A percentile compares a stretch with the other conserved stretches of the same genome.
Conservation (phyloP, 2,329 filamentous ascomycete species). For the Aspergillus cejpii region DNA sequence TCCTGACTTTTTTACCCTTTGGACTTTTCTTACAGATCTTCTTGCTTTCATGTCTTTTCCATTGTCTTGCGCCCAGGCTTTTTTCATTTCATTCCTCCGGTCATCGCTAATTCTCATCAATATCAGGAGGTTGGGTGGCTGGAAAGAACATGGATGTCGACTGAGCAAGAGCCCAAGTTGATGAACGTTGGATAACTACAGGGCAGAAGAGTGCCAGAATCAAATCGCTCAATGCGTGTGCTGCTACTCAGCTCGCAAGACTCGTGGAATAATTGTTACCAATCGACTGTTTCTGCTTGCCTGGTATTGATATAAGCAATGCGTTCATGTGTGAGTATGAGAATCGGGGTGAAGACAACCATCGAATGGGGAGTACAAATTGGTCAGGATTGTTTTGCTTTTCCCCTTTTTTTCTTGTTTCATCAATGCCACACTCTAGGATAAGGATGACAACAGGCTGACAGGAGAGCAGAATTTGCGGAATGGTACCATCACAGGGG, state of each 20-base stretch:
- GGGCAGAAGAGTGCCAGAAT: slow-evolving; percentile 4
- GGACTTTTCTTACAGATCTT: not conserved
- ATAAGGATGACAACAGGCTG: slow-evolving; percentile 7
- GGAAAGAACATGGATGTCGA: slow-evolving; percentile 14
- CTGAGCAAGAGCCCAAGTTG: slow-evolving; percentile 3
- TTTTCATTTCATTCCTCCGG: not conserved
- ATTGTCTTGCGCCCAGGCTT: not conserved
- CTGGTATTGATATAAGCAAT: no score
- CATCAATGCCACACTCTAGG: slow-evolving; percentile 4
- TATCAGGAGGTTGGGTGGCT: slow-evolving; percentile 23
- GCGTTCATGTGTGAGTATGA: no score
- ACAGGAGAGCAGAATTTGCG: slow-evolving; percentile 17
- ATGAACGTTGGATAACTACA: slow-evolving; percentile 12
- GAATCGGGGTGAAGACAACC: no score
- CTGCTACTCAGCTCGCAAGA: not conserved
- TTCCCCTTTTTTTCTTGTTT: slow-evolving; percentile 1
- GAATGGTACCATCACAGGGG: slow-evolving; percentile 19
- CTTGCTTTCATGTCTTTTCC: not conserved
- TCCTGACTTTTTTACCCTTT: not conserved
- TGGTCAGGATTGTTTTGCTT: slow-evolving; percentile 1
- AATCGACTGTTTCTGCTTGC: no score
- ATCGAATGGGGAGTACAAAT: not conserved
- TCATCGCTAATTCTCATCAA: slow-evolving; percentile 3
- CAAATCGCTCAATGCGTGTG: not conserved
- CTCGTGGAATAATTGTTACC: not conserved